These are phyloP conservation scores for Lecanicillium sp. DNA, from an alignment of 2,329 filamentous ascomycete species.

Conservation along the genomic window DNA sequence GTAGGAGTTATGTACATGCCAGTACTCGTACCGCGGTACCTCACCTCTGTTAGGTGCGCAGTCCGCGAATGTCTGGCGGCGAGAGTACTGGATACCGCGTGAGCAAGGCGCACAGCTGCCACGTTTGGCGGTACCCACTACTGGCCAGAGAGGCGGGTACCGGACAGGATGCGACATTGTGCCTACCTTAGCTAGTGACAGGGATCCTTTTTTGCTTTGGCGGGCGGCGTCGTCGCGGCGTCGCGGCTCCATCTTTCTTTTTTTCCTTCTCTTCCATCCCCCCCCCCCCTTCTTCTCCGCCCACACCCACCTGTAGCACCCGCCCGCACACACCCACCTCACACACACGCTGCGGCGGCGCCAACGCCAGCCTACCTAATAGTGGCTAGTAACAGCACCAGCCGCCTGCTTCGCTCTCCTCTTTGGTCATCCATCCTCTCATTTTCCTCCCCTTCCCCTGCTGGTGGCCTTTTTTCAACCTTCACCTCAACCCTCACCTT, in stretches of 20 bases:
- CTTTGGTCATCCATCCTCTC: slow-evolving; percentile 7
- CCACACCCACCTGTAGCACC: background rate
- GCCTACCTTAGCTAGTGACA: no score
- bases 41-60: no score
- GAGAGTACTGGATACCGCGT: no score
- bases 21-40: no score
- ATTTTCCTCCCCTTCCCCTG: slow-evolving; percentile 3
- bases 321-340: background rate
- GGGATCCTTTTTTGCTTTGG: slow-evolving; percentile 1
- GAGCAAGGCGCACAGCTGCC: no score
- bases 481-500: no score
- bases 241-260: background rate
- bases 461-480: slow-evolving; percentile 4
- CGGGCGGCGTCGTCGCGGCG: no score
- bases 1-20: no score
- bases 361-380: slow-evolving; percentile 3
- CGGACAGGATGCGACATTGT: no score
- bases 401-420: slow-evolving; percentile 1
- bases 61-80: no score
- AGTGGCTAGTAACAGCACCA: background rate
- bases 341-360: background rate
- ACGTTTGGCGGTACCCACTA: no score
- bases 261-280: slow-evolving; percentile 1
- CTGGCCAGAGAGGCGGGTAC: background rate
- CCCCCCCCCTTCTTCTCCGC: slow-evolving; percentile 5